Evolutionary conservation across 306 rosid species (phyloP), one percentile per base, ranked within the genome.

Genomic region (Cucumis sativus): DNA sequence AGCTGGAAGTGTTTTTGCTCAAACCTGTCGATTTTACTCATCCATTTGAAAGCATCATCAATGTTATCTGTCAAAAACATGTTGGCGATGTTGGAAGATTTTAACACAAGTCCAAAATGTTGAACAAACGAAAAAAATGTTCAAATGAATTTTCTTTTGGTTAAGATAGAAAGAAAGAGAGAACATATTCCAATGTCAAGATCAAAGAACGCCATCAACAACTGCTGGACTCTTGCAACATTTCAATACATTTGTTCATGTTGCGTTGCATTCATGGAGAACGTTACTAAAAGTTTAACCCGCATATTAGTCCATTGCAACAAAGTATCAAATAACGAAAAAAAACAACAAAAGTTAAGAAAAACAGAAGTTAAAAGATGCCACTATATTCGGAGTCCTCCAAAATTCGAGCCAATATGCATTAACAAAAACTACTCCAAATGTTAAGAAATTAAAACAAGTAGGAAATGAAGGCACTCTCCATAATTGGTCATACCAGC

Each of bases 21-120:
- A 70, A 95, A 95, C 85, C 82, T 90, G 78, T 95, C 91, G 39
- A 92, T 92, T 83, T 84, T 89, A 40, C 62, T 47, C 97, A 90
- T 95, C 91, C 95, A 90, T 71, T 89, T 92, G 82, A 81, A 92
- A 15, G 97, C 88, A 49, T 95, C 97, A 43, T 92, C 95, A 17
- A 95, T 89, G 17, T 96, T 86, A 30, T 87, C 96, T 89, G 86
- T 64, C 60, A 66, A 62, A 77, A 51, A 73, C 80, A 74, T 7
- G 55, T 47, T 51, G 79, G 17, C 41, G 14, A 71, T 14, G 41
- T 51, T 8, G 51, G 39, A 5, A 65, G n/a, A 51, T 76, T 76
- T 58, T 60, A 73, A 73, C 77, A 73, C 39, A 15, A 51, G 43
- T 28, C 21, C 76, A 47, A 15, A 51, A 72, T 28, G 43, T 41